These are phyloP conservation scores for Leptographium lundbergii DNA, from an alignment of 2,329 filamentous ascomycete genomes.

Conservation along the genomic window DNA sequence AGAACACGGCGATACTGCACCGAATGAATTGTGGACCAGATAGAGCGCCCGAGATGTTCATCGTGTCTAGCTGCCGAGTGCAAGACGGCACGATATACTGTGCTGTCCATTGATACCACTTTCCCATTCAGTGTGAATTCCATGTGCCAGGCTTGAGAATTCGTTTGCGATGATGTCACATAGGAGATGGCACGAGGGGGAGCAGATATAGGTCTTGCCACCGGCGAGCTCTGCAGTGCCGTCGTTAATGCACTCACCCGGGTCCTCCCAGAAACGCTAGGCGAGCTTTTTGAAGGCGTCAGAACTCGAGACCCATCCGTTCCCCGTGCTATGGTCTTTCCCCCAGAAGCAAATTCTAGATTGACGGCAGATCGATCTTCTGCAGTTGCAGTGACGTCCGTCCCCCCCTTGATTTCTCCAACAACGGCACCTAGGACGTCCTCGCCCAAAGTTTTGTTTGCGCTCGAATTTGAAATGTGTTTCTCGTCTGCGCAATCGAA, in stretches of 20 bases:
- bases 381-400: constrained; percentile 57
- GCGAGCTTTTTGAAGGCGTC: constrained; percentile 56
- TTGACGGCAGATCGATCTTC: constrained; percentile 84
- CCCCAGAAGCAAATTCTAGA: constrained; percentile 74
- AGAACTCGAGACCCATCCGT: constrained; percentile 81
- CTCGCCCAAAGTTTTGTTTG: constrained; percentile 53
- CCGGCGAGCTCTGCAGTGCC: constrained; percentile 26
- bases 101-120: constrained; percentile 79
- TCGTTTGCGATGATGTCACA: constrained; percentile 66
- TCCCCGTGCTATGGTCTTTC: constrained; percentile 80
- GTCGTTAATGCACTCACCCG: constrained; percentile 23
- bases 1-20: constrained; percentile 83
- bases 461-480: constrained; percentile 57
- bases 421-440: constrained; percentile 72
- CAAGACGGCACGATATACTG: constrained; percentile 89
- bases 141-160: constrained; percentile 91
- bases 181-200: constrained; percentile 65
- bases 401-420: constrained; percentile 79
- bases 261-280: constrained; percentile 23
- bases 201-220: constrained; percentile 38
- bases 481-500: constrained; percentile 91
- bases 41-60: constrained; percentile 58
- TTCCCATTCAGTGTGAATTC: constrained; percentile 84
- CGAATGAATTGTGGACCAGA: constrained; percentile 83
- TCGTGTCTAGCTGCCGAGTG: constrained; percentile 38